phyloP scores from a whole-genome alignment of 805 yeast genomes.

The Metschnikowia corniflorae region DNA sequence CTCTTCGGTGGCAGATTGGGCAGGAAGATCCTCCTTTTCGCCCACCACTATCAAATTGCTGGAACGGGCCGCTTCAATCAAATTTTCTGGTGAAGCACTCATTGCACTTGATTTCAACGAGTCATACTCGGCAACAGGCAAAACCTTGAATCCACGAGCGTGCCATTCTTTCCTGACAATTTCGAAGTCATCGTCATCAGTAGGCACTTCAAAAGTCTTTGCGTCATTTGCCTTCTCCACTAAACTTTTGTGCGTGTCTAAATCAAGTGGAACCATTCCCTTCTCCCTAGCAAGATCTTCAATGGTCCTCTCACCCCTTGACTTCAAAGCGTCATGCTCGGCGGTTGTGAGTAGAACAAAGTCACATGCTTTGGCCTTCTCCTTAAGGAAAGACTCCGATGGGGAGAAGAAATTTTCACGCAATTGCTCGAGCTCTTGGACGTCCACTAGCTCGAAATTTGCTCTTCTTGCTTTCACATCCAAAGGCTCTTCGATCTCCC shows the following conservation, averaged over 20 bases:
- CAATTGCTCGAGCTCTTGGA: slow-evolving; percentile 5
- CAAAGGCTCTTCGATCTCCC: slow-evolving; percentile 5
- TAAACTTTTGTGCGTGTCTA: slow-evolving; percentile 3
- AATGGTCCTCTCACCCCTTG: not conserved
- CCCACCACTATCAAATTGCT: slow-evolving; percentile 4
- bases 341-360: slow-evolving; percentile 3
- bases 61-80: slow-evolving; percentile 1
- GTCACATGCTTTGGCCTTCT: slow-evolving; percentile 2
- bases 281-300: slow-evolving; percentile 5
- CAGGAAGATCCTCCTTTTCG: not conserved
- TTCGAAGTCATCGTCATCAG: slow-evolving; percentile 6
- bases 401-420: slow-evolving; percentile 5
- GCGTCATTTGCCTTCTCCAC: slow-evolving; percentile 5
- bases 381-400: slow-evolving; percentile 1
- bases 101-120: slow-evolving; percentile 1
- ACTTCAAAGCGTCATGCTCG: slow-evolving; percentile 7
- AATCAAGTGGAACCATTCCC: slow-evolving; percentile 5
- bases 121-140: slow-evolving; percentile 6
- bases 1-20: slow-evolving; percentile 1
- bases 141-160: slow-evolving; percentile 9
- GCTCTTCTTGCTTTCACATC: slow-evolving; percentile 8
- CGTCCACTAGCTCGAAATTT: slow-evolving; percentile 4
- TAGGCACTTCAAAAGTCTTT: slow-evolving; percentile 1
- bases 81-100: not conserved
- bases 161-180: slow-evolving; percentile 4